Conservation (phyloP, 352 stramenopile species). For the Thraustochytrium striatum region DNA sequence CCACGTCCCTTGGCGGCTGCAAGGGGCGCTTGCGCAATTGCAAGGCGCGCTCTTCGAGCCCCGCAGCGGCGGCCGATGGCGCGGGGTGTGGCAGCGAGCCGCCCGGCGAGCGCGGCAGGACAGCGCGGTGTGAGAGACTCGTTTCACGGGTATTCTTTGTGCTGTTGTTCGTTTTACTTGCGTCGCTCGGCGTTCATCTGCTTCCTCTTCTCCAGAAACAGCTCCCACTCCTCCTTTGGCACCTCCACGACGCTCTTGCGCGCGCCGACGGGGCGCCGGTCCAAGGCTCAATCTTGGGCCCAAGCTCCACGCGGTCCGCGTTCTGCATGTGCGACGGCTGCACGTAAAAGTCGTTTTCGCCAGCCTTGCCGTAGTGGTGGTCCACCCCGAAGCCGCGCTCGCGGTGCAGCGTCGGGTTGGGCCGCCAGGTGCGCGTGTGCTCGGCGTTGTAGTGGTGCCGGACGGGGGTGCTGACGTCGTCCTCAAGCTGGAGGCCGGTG, state of each 20-base stretch:
- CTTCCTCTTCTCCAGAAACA: constrained; percentile 42
- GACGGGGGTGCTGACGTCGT: constrained; percentile 30
- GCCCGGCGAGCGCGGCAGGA: too few species aligned
- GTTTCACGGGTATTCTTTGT: not conserved
- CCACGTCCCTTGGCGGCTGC: constrained; percentile 35
- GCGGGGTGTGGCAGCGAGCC: too few species aligned
- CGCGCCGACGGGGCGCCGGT: not conserved
- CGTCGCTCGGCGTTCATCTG: constrained; percentile 36
- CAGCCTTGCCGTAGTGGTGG: constrained; percentile 38
- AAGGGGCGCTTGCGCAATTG: not conserved
- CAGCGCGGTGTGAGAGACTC: too few species aligned
- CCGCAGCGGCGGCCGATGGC: too few species aligned
- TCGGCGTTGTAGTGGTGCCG: constrained; percentile 26
- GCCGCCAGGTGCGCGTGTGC: not conserved
- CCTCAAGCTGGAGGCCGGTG: constrained; percentile 25
- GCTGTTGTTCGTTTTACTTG: not conserved
- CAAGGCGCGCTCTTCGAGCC: not conserved
- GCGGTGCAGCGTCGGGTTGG: constrained; percentile 30
- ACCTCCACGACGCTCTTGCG: not conserved
- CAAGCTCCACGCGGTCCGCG: constrained; percentile 5
- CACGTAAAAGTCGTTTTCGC: constrained; percentile 44
- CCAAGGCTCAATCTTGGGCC: constrained; percentile 44
- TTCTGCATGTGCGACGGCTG: constrained; percentile 10
- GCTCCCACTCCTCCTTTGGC: constrained; percentile 40
- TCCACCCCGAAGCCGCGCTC: constrained; percentile 38